phyloP scores from a whole-genome alignment of 2,329 filamentous ascomycete species.

The Aspergillus neoniger region DNA sequence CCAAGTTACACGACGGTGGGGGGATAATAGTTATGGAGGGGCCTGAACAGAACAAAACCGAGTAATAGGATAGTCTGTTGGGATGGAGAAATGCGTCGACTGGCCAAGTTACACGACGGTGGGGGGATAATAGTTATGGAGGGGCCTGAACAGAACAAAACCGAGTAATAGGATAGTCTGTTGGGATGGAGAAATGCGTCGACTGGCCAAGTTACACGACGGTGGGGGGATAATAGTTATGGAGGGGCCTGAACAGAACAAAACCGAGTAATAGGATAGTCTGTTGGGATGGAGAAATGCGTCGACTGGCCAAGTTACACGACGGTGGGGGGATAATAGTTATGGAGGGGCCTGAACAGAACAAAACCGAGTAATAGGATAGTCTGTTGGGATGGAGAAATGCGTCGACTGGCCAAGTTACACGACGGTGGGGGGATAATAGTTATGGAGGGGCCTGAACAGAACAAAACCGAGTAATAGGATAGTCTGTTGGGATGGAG shows the following conservation, averaged over 20 bases:
- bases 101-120: not conserved
- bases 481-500: too few relatives aligned
- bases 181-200: not conserved
- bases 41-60: not conserved
- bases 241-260: not conserved
- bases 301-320: not conserved
- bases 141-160: not conserved
- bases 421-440: not conserved
- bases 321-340: not conserved
- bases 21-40: not conserved
- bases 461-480: not conserved
- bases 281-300: not conserved
- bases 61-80: not conserved
- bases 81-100: not conserved
- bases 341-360: not conserved
- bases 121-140: not conserved
- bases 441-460: not conserved
- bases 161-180: not conserved
- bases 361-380: not conserved
- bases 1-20: not conserved
- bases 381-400: too few relatives aligned
- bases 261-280: not conserved
- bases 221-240: not conserved
- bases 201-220: not conserved
- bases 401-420: not conserved